Base-by-base conservation (phyloP, 1,139 yeast species). In the Saccharomycopsis hybrid region DNA sequence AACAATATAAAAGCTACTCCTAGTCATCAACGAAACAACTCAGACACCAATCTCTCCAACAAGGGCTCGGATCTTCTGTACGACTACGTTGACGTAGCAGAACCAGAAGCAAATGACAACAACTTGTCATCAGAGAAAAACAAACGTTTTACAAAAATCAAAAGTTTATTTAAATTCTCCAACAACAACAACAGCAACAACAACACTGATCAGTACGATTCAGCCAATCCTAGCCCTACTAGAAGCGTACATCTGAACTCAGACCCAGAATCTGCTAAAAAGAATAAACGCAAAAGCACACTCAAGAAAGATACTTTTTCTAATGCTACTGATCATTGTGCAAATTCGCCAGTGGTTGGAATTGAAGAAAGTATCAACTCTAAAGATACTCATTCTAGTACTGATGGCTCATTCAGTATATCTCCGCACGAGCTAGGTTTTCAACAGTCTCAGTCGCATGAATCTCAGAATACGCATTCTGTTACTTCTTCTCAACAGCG, bases 121-220 rank as follows among this genome's bases (percentile, higher is more conserved):
- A 18, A 30, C 7, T 30, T 32, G 11, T 25, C 43, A 29, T 40
- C 43, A 25, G 37, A 39, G 24, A 47, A 32, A 7, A 29, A 41
- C 18, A 48, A 43, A 31, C 41, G 57, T 28, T 55, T 62, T 48
- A 55, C 56, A 11, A 65, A 63, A 50, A 56, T 66, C 28, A 64
- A 63, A 52, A 61, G 57, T 41, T 56, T 66, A 24, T 65, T 66
- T 57, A 63, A 62, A 46, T 44, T 60, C 25, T 52, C 53, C 8
- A 55, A 49, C 18, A 44, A 42, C 27, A 49, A 43, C n/a, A 48
- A 48, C 11, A 28, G 27, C 13, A 44, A 42, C 36, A 28, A 25
- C 28, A 41, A 13, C 5, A 5, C 5, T 25, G 8, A 11, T 44
- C 8, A 30, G 18, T 27, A n/a, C 33, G 35, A 25, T 28, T 29